Evolutionary conservation across 2,329 filamentous ascomycete genomes (phyloP), one percentile per base, ranked within the genome.

Genomic region (Ophiognomonia clavigignenti-juglandacearum): DNA sequence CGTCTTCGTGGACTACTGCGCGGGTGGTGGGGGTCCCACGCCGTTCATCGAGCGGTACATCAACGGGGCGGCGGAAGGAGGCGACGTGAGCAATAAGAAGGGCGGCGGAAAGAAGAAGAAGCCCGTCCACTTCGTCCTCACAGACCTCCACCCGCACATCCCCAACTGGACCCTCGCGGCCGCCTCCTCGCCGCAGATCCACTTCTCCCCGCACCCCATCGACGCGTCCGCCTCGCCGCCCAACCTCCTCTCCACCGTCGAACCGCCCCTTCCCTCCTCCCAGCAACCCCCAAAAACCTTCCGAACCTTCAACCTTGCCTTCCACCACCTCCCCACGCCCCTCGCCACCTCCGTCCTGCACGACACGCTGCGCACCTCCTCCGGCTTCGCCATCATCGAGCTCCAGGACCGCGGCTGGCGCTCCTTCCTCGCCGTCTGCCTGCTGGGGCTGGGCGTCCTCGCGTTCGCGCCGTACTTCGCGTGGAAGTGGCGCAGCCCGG

Each of bases 1-100:
- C 62, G 80, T 76, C 16, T 82, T 86, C 56, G 75, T 90, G 52
- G 86, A 91, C 66, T 87, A 89, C 64, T 88, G 85, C 62, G 83
- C 85, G 3, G 86, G 86, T 43, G 82, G 77, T 13, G 86, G 86
- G 34, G 86, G 86, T 0, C 84, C 84, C 1, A 87, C 82, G 2
- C 83, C 82, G 0, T 69, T 67, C 32, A 80, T 87, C 42, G 83
- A 85, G 62, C 69, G 66, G 10, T 66, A 74, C 35, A 60, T 87
- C 52, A 86, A 23, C 35, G 23, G n/a, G 23, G 43, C 46, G 14
- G 32, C 18, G 16, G 16, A 14, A 11, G 14, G 8, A 14, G 26
- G 39, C 54, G 54, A 56, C 29, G 65, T 66, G 0, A 59, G 60
- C 29, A 64, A 65, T 26, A 50, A 50, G 14, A 23, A 34, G 42